Evolutionary conservation across 2,329 filamentous ascomycete genomes (phyloP).

Genomic region (Botrytis fragariae): DNA sequence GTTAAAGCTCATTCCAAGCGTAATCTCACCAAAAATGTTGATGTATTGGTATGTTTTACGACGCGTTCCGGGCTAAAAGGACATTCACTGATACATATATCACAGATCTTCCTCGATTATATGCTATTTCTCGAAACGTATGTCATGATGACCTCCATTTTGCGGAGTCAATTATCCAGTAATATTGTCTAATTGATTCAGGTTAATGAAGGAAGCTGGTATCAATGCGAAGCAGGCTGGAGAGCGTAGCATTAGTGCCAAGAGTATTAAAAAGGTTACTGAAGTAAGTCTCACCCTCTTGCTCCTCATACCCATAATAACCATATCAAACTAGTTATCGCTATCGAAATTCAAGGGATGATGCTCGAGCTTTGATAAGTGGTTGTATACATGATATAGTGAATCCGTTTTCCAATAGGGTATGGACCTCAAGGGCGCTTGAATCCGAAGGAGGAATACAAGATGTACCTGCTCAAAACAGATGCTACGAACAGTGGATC

Average conservation of each 20-base stretch:
- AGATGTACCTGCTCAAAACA: background rate
- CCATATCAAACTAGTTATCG: slow-evolving; percentile 1
- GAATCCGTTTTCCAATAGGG: background rate
- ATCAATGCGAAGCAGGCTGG: slow-evolving; percentile 73
- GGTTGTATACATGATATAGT: background rate
- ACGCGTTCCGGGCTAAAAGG: slow-evolving; percentile 26
- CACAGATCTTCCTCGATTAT: slow-evolving; percentile 82
- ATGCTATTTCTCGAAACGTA: slow-evolving; percentile 73
- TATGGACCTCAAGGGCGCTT: background rate
- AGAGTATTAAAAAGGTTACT: slow-evolving; percentile 74
- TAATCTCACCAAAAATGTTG: slow-evolving; percentile 78
- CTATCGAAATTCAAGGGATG: slow-evolving; percentile 21
- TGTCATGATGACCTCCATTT: slow-evolving; percentile 16
- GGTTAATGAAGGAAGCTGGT: slow-evolving; percentile 74
- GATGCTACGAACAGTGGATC: background rate
- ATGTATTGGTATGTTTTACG: slow-evolving; percentile 65
- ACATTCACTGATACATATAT: slow-evolving; percentile 17
- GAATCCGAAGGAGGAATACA: background rate
- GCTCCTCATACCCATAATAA: background rate
- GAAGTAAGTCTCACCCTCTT: slow-evolving; percentile 51
- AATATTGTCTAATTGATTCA: slow-evolving; percentile 38
- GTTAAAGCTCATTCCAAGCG: slow-evolving; percentile 84
- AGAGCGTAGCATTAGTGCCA: slow-evolving; percentile 70
- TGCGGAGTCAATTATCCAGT: background rate
- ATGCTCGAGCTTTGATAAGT: background rate